Conservation (phyloP, 2,329 filamentous ascomycete genomes). For the Talaromyces sp. region DNA sequence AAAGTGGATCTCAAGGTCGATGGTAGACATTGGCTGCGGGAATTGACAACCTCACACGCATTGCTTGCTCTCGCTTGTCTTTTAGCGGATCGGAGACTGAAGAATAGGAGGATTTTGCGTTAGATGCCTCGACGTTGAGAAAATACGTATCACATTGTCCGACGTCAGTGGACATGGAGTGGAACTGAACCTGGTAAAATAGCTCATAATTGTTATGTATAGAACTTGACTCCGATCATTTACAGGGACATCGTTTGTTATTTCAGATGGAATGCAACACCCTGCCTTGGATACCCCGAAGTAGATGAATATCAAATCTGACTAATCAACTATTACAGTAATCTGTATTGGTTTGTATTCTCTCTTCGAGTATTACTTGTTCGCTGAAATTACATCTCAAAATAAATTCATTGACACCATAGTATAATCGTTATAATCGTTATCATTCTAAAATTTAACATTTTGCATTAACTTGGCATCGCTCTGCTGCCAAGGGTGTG, state of each 20-base stretch:
- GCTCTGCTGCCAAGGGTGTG: slow-evolving; percentile 40
- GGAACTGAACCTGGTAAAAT: not conserved
- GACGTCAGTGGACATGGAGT: not conserved
- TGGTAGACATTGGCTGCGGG: not conserved
- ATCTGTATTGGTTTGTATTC: not conserved
- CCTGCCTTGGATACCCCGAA: not conserved
- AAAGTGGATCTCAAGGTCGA: not conserved
- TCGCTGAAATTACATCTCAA: not conserved
- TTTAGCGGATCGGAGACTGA: not conserved
- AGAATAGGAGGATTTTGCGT: not conserved
- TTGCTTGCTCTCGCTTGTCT: not conserved
- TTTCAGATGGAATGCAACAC: not conserved
- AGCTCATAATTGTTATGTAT: not conserved
- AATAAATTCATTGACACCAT: not conserved
- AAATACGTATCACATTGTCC: not conserved
- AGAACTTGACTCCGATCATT: not conserved
- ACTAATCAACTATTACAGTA: not conserved
- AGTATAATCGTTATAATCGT: not conserved
- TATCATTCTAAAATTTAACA: not conserved
- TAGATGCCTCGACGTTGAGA: not conserved
- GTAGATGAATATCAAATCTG: not conserved
- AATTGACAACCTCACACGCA: not conserved
- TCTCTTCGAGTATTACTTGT: not conserved
- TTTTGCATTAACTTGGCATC: slow-evolving; percentile 28
- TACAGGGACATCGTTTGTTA: not conserved